A percentile compares a stretch with the other conserved stretches of the same genome.
phyloP scores from a whole-genome alignment of 768 basidiomycete species.

The Xerocomellus intermedius region DNA sequence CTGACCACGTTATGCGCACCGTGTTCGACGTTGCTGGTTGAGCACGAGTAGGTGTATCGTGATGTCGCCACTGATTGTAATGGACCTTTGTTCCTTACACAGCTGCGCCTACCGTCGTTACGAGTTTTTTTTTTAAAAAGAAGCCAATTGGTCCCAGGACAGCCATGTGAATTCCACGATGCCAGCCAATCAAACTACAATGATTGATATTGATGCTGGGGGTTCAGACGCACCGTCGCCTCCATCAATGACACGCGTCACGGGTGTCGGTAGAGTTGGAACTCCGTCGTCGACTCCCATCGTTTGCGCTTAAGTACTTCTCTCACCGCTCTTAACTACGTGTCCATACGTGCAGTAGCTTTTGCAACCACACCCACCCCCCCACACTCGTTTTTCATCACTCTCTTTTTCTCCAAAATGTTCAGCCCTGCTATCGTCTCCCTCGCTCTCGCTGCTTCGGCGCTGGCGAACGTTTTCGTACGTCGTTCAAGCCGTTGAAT shows the following conservation, averaged over 20 bases:
- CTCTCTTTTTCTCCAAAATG: constrained; percentile 39
- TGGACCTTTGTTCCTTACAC: not conserved
- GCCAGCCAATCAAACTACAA: not conserved
- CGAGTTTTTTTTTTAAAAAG: too few relatives aligned
- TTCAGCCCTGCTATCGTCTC: constrained; percentile 47
- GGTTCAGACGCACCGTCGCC: too few relatives aligned
- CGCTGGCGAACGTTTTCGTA: constrained; percentile 58
- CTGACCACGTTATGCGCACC: constrained; percentile 70
- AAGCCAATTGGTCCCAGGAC: too few relatives aligned
- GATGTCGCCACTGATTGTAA: not conserved
- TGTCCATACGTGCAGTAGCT: not conserved
- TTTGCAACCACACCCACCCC: constrained; percentile 4
- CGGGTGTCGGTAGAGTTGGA: constrained; percentile 19
- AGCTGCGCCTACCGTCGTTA: not conserved
- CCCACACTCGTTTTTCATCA: constrained; percentile 25
- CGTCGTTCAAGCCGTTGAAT: constrained; percentile 22
- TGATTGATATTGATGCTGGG: not conserved
- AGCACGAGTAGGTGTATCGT: constrained; percentile 18
- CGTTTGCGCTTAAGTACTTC: not conserved
- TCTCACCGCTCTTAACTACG: not conserved
- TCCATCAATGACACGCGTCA: too few relatives aligned
- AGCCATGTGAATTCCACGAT: constrained; percentile 2
- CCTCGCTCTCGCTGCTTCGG: constrained; percentile 52
- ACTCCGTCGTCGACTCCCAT: constrained; percentile 28
- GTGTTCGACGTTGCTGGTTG: constrained; percentile 49